Evolutionary conservation across 2,329 filamentous ascomycete genomes (phyloP).

Genomic region (Talaromyces marneffei): DNA sequence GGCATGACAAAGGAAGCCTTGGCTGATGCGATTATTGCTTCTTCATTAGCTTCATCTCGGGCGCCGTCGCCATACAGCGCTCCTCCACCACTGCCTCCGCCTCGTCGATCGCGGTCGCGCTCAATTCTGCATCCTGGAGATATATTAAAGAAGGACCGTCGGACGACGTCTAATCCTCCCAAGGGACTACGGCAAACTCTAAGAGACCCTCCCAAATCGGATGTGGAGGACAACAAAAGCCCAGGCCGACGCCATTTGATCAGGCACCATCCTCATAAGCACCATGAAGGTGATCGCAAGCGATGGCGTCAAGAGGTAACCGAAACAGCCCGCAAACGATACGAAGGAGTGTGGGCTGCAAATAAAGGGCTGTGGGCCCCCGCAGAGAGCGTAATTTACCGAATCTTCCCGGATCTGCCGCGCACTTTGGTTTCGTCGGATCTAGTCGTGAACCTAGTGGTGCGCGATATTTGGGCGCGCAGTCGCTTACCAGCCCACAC

Average conservation of each 20-base stretch:
- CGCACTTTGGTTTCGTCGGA: constrained; percentile 27
- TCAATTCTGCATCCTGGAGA: constrained; percentile 32
- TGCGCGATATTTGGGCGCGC: constrained; percentile 45
- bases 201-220: constrained; percentile 32
- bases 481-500: constrained; percentile 36
- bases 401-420: constrained; percentile 13
- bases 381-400: constrained; percentile 12
- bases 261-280: constrained; percentile 43
- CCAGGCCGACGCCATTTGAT: constrained; percentile 31
- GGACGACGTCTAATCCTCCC: constrained; percentile 30
- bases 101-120: constrained; percentile 32
- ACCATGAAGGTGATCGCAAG: constrained; percentile 45
- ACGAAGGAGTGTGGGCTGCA: constrained; percentile 48
- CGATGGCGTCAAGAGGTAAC: constrained; percentile 41
- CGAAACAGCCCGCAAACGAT: constrained; percentile 43
- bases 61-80: constrained; percentile 34
- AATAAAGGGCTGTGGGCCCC: constrained; percentile 40
- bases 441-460: constrained; percentile 43
- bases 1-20: constrained; percentile 34
- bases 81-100: constrained; percentile 35
- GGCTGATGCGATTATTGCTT: constrained; percentile 44
- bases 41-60: constrained; percentile 41
- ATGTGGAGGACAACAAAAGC: constrained; percentile 27
- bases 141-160: constrained; percentile 25
- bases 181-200: constrained; percentile 40